These are phyloP conservation scores for Dictyostelium firmibasis DNA, from an alignment of 78 protist genomes.

Conservation along the genomic window DNA sequence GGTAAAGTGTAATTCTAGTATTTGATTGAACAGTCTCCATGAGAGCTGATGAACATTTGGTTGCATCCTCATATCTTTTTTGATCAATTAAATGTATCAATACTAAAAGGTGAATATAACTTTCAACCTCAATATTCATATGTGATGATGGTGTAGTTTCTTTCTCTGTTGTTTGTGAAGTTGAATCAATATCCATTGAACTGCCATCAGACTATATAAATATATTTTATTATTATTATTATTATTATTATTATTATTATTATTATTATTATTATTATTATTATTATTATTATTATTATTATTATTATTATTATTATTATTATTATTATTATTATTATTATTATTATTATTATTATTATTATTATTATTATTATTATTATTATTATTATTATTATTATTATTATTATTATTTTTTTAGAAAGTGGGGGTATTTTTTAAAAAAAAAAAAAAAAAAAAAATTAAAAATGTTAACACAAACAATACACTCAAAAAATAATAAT, in stretches of 20 bases:
- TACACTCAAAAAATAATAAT: neutral
- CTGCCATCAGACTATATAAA: neutral
- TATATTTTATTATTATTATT: neutral
- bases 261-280: no score
- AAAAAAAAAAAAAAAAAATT: no score
- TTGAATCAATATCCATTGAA: slow-evolving; percentile 24
- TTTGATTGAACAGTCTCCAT: slow-evolving; percentile 29
- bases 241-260: neutral
- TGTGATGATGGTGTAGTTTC: slow-evolving; percentile 6
- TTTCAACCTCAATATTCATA: slow-evolving; percentile 84
- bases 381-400: no score
- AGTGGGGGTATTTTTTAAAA: no score
- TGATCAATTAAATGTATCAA: slow-evolving; percentile 84
- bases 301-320: no score
- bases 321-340: no score
- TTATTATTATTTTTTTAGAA: no score
- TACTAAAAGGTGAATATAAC: slow-evolving; percentile 82
- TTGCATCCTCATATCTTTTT: slow-evolving; percentile 35
- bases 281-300: neutral
- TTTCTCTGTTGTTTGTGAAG: neutral
- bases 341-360: no score
- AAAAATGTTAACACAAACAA: neutral
- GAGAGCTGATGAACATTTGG: slow-evolving; percentile 32
- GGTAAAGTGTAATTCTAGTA: slow-evolving; percentile 88
- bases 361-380: no score